phyloP scores from a whole-genome alignment of 768 basidiomycete genomes.

The Epithele typhae region DNA sequence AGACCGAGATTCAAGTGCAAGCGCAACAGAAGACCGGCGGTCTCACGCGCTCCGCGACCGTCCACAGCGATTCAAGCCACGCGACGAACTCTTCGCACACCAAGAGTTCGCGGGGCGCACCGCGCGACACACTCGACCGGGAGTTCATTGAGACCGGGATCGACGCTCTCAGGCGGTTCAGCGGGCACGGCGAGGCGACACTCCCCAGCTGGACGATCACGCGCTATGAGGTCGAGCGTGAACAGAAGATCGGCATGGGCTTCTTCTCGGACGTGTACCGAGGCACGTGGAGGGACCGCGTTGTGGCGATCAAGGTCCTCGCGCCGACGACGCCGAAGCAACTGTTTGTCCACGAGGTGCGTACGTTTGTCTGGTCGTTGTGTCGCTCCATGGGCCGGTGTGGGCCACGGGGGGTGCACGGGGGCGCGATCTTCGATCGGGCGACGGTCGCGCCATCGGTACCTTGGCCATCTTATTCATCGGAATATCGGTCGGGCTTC shows the following conservation, averaged over 20 bases:
- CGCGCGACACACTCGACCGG: constrained; percentile 51
- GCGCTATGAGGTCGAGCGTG: constrained; percentile 72
- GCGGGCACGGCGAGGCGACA: constrained; percentile 26
- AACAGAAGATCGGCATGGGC: constrained; percentile 64
- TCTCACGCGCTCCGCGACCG: constrained; percentile 7
- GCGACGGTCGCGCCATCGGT: too few species aligned
- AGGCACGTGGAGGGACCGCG: constrained; percentile 65
- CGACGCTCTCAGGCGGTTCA: constrained; percentile 65
- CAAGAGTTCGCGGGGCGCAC: constrained; percentile 2
- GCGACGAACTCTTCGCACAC: constrained; percentile 6
- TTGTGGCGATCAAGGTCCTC: constrained; percentile 72
- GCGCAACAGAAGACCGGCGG: background rate
- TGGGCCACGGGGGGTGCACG: too few species aligned
- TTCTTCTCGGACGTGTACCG: constrained; percentile 76
- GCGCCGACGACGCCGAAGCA: constrained; percentile 54
- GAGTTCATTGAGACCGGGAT: constrained; percentile 73
- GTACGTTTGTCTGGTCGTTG: too few species aligned
- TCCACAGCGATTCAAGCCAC: constrained; percentile 2
- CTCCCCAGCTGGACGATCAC: constrained; percentile 80
- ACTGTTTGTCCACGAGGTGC: constrained; percentile 42
- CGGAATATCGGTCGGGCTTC: too few species aligned
- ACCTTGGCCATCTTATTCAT: too few species aligned
- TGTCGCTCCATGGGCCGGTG: too few species aligned
- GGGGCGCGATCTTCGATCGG: too few species aligned
- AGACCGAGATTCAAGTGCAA: background rate